Conservation (phyloP, 169 alveolate species). For the Eimeria sp. region DNA sequence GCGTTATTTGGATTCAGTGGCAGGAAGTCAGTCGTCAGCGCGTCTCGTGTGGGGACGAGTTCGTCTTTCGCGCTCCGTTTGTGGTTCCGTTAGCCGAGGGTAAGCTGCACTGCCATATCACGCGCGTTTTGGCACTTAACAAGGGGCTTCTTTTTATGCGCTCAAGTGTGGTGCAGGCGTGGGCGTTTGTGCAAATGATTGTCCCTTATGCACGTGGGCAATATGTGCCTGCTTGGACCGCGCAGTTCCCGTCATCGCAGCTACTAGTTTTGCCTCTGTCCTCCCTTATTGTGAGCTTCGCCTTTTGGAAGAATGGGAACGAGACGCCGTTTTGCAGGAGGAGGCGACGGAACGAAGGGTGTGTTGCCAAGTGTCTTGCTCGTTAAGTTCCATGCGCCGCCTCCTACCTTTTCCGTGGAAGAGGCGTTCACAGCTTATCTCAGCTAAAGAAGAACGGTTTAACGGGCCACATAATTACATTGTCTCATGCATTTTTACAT, state of each 20-base stretch:
- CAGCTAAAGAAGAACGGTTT: not conserved
- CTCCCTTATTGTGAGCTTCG: conserved; percentile 70
- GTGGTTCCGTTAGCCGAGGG: conserved; percentile 28
- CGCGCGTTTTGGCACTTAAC: not conserved
- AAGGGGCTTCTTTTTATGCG: not conserved
- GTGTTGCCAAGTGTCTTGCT: not conserved
- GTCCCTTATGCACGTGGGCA: not conserved
- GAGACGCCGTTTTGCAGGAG: conserved; percentile 1
- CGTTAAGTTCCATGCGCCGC: not conserved
- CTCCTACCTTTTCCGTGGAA: not conserved
- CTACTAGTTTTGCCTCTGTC: conserved; percentile 37
- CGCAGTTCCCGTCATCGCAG: conserved; percentile 65
- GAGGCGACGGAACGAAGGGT: conserved; percentile 58
- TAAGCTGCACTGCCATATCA: not conserved
- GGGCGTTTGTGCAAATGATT: not conserved
- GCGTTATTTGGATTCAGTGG: conserved; percentile 42
- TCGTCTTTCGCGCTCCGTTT: conserved; percentile 29
- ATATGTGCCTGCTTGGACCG: not conserved
- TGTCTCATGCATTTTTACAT: not conserved
- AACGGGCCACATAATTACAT: not conserved
- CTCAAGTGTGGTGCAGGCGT: not conserved
- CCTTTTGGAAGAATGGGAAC: conserved; percentile 34
- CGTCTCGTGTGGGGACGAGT: conserved; percentile 57
- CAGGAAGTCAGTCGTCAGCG: conserved; percentile 52
- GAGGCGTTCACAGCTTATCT: not conserved